Evolutionary conservation across 2,329 filamentous ascomycete species (phyloP).

Genomic region (Tetracladium maxilliforme): DNA sequence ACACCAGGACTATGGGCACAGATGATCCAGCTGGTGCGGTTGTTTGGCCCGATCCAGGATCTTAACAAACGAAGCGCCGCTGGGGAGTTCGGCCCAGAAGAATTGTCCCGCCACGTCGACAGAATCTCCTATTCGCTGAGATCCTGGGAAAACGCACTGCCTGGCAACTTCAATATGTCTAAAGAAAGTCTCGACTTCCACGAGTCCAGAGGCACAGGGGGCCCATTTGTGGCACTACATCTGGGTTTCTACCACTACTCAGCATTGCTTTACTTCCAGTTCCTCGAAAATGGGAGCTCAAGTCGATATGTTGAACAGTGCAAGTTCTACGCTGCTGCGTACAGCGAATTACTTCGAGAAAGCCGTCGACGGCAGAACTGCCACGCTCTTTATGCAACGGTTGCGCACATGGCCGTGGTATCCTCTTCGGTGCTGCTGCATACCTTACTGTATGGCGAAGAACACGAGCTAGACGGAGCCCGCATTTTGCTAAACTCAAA

Average conservation of each 20-base stretch:
- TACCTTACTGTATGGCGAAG: conserved; percentile 15
- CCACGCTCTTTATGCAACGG: conserved; percentile 15
- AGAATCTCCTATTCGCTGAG: conserved; percentile 6
- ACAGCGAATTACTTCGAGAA: conserved; percentile 11
- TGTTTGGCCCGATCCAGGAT: conserved; percentile 18
- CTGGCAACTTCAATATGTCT: conserved; percentile 1
- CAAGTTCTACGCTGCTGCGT: conserved; percentile 14
- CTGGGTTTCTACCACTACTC: conserved; percentile 21
- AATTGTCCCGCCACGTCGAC: conserved; percentile 6
- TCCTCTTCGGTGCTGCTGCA: conserved; percentile 19
- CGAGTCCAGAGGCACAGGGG: conserved; percentile 10
- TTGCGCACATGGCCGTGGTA: conserved; percentile 18
- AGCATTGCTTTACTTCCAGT: conserved; percentile 21
- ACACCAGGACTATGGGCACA: conserved; percentile 18
- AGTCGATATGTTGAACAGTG: conserved; percentile 7
- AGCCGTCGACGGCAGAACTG: conserved; percentile 10
- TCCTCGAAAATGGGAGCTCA: conserved; percentile 12
- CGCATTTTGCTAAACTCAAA: conserved; percentile 4
- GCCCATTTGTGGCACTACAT: conserved; percentile 19
- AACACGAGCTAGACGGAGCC: conserved; percentile 2
- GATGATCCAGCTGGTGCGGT: conserved; percentile 15
- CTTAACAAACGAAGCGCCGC: conserved; percentile 13
- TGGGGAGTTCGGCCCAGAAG: conserved; percentile 3
- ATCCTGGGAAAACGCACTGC: conserved; percentile 5
- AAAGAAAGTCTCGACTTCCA: conserved; percentile 11